Base-by-base conservation (phyloP, 2,329 filamentous ascomycete genomes). In the Ophiostoma montium region DNA sequence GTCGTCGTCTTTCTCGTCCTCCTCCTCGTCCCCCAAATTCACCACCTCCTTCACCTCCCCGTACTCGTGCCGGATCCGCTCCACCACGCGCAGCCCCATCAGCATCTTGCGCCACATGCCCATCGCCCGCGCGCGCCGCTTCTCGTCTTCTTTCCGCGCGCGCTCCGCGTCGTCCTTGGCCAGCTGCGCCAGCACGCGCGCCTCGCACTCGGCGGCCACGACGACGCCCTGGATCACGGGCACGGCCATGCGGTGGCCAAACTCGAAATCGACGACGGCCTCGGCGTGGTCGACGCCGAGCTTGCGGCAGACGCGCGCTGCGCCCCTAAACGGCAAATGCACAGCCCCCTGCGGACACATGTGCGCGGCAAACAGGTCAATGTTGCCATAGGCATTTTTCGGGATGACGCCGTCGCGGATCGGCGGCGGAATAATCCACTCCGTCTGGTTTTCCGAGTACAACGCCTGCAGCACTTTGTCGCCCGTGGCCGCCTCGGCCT, bases 251-350 rank as follows among this genome's bases (percentile, higher is more conserved):
- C 92, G 84, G 57, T 92, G 83, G 0, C 90, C 90, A 62, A 96
- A 98, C 61, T 98, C 92, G 61, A 98, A 98, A 1, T 87, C 92
- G 0, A 89, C 89, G 2, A 95, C 92, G 1, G 92, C 92, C 64
- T 96, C 92, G 0, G 92, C 92, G 57, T 82, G 94, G 60, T 95
- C 88, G 35, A 96, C 83, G 4, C 79, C 78, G 0, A 98, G 70
- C 53, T 84, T 81, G 61, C 86, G 87, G 63, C 90, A 95, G 1
- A 95, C 76, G 44, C 82, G 80, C 31, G 82, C 80, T 0, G 82
- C 83, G 0, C 86, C 86, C 42, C 82, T 78, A 48, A 82, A 80
- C 0, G 87, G 87, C 2, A 96, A 73, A 61, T 98, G 92, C 0
- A 84, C 76, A 2, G 89, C 89, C 0, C 92, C 69, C 51, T 64